A percentile compares a stretch with the other conserved stretches of the same genome.
Conservation (phyloP, 2,329 filamentous ascomycete species). For the Ophiostoma himal-ulmi region DNA sequence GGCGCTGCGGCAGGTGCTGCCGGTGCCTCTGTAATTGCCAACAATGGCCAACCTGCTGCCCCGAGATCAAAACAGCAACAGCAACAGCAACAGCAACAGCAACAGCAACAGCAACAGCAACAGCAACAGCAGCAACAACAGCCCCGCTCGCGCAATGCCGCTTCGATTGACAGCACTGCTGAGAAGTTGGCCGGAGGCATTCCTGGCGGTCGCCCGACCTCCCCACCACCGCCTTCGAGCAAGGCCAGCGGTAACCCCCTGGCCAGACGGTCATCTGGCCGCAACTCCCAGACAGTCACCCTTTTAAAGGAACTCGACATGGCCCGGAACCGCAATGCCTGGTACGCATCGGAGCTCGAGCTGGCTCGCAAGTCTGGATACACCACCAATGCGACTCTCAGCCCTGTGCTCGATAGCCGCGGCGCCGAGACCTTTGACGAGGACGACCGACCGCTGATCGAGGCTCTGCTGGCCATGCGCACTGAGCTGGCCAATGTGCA, state of each 20-base stretch:
- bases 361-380: constrained; percentile 89
- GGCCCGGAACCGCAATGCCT: constrained; percentile 80
- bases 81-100: constrained; percentile 29
- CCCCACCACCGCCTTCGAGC: constrained; percentile 49
- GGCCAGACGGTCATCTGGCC: constrained; percentile 52
- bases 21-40: neutral
- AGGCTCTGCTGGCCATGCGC: constrained; percentile 87
- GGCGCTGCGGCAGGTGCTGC: constrained; percentile 35
- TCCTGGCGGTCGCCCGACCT: constrained; percentile 39
- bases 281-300: constrained; percentile 63
- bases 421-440: constrained; percentile 77
- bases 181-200: constrained; percentile 40
- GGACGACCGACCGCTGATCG: constrained; percentile 84
- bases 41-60: constrained; percentile 1
- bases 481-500: constrained; percentile 86
- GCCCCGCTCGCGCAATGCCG: constrained; percentile 41
- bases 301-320: constrained; percentile 82
- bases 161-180: constrained; percentile 62
- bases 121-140: constrained; percentile 40
- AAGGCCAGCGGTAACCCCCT: constrained; percentile 50
- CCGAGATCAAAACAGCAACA: constrained; percentile 45
- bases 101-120: too few relatives aligned
- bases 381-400: constrained; percentile 61
- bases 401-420: constrained; percentile 69
- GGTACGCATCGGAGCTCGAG: constrained; percentile 93